Base-by-base conservation (phyloP, 1,139 yeast genomes). In the Yamadazyma buinensis region DNA sequence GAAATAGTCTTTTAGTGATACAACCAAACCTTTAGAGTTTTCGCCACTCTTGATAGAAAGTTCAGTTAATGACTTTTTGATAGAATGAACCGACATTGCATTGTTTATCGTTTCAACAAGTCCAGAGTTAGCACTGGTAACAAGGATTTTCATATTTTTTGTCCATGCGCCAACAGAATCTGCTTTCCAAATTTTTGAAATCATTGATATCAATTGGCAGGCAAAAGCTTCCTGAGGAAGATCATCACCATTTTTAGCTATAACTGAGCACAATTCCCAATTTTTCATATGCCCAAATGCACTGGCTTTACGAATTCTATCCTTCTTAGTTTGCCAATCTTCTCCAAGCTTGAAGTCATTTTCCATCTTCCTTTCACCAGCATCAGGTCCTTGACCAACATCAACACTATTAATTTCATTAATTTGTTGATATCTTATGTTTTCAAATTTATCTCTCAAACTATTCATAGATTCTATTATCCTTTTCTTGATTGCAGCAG, bases 211-310 rank as follows among this genome's bases (percentile, higher is more conserved):
- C 25, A 92, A 58, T 54, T 92, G 98, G 46, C 97, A 88, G 0
- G 98, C 98, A 67, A 92, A 88, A 0, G 98, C 97, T 54, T 92
- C 98, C 55, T 92, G 98, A 15, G 96, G 85, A 34, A 92, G 59
- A 57, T 92, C 98, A 50, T 85, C 92, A 21, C 98, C 98, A 32
- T 95, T 90, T 52, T 92, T 92, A 7, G 92, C 96, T 53, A 92
- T 92, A 3, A 90, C 97, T 0, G 97, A 88, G 47, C 92, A 87
- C 26, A 92, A 58, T 41, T 92, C 97, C 98, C 98, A 92, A 54
- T 87, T 85, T 23, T 81, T 84, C 20, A 84, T 57, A 52, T 88
- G 95, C 0, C 98, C 98, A 53, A 69, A 88, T 6, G 78, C 76
- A 37, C 95, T 85, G 5, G 83, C 69, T 36, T 72, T 75, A 39